Evolutionary conservation across 768 basidiomycete species (phyloP), one percentile per base, ranked within the genome.

Genomic region (Phylloporus sp.): DNA sequence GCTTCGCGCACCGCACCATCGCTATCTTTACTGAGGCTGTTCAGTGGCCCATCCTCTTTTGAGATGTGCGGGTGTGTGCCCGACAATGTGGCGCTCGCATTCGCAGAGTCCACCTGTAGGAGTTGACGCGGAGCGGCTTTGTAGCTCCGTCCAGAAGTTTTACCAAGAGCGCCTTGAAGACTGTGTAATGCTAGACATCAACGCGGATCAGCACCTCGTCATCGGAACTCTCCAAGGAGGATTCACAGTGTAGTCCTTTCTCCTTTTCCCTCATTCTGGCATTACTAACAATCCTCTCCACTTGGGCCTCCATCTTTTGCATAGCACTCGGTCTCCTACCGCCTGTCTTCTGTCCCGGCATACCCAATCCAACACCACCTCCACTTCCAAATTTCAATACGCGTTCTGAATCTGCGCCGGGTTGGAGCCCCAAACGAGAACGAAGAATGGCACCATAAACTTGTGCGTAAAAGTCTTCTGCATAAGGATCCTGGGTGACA

Each of bases 381-480:
- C 91, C 92, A 9, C 86, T 84, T 20, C 86, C 83, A 55, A 96
- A 90, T 59, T 90, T 90, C 42, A 96, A 69, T 5, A 96, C 87
- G 13, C 86, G 80, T 39, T 88, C 85, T 36, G 63, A 41, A 48
- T 89, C 86, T 31, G 76, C 76, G 1, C 78, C 74, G 2, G 62
- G 46, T 41, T 82, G 80, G 46, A 88, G 69, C 44, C 86, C 85
- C 74, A 89, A 68, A 46, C 87, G 80, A 31, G 86, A 85, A 36
- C 91, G 82, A 42, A 90, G 60, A 48, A 95, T 80, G 1, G 90
- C 88, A 31, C 88, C 84, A 61, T 90, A 93, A 3, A 97, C 93
- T 67, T 98, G 94, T 10, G 93, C 96, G 61, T 99, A 99, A 65
- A 97, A 99, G 64, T 99, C 96, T 53, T 98, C 95, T 26, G 90